These are phyloP conservation scores for Mesembryanthemum crystallinum DNA, from an alignment of 148 eudicot species.

Conservation along the genomic window DNA sequence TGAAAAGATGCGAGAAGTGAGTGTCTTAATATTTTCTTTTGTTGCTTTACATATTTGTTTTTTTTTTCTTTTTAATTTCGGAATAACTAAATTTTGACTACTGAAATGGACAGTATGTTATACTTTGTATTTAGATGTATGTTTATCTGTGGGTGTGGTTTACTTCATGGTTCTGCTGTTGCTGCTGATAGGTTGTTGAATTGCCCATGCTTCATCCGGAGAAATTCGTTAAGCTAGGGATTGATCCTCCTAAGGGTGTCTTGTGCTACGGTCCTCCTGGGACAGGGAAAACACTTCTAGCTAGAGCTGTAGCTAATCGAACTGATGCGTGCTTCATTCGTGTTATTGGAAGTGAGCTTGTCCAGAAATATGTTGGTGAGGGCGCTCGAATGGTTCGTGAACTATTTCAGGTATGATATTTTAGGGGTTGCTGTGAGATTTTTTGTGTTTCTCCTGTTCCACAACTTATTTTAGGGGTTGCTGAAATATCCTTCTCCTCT, in stretches of 20 bases:
- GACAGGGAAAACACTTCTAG: constrained; percentile 91
- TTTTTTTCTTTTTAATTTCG: neutral
- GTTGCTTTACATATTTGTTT: neutral
- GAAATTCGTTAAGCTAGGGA: constrained; percentile 94
- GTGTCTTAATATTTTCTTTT: constrained; percentile 1
- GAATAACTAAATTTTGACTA: neutral
- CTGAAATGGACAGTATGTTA: neutral
- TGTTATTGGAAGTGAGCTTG: constrained; percentile 97
- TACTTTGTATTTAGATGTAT: neutral
- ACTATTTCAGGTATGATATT: constrained; percentile 73
- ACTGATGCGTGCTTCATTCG: constrained; percentile 99
- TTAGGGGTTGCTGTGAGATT: neutral
- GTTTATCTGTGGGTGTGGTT: neutral
- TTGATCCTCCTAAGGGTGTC: constrained; percentile 99
- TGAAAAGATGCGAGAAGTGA: constrained; percentile 95
- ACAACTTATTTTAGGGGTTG: neutral
- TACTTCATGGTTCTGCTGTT: neutral
- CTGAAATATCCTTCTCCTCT: neutral
- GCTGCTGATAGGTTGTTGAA: constrained; percentile 77
- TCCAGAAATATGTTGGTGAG: constrained; percentile 98
- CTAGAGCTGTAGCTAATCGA: constrained; percentile 95
- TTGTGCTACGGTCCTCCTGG: constrained; percentile 99
- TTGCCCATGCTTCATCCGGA: constrained; percentile 99
- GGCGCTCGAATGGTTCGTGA: constrained; percentile 99
- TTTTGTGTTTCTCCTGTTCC: neutral